Evolutionary conservation across 768 basidiomycete species (phyloP).

Genomic region (Grammothele lineata): DNA sequence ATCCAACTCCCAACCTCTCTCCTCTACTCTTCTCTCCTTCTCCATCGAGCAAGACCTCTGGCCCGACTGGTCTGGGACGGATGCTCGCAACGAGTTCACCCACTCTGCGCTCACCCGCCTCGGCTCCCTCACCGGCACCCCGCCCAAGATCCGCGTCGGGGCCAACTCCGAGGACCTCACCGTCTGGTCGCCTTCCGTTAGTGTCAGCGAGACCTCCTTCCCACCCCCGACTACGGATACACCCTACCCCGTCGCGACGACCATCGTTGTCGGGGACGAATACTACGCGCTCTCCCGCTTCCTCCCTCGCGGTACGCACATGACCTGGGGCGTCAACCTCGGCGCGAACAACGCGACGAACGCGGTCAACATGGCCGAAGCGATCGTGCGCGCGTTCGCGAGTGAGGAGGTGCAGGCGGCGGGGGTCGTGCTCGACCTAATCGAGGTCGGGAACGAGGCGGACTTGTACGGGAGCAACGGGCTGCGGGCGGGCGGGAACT

Average conservation of each 20-base stretch:
- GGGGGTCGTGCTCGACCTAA: slow-evolving; percentile 26
- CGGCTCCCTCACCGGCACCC: slow-evolving; percentile 43
- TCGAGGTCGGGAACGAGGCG: slow-evolving; percentile 33
- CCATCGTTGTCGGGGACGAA: slow-evolving; percentile 50
- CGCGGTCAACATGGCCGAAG: slow-evolving; percentile 28
- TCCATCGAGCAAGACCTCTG: slow-evolving; percentile 71
- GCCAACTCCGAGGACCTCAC: slow-evolving; percentile 58
- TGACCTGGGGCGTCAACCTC: slow-evolving; percentile 69
- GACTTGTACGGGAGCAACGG: slow-evolving; percentile 30
- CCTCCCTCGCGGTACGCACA: slow-evolving; percentile 51
- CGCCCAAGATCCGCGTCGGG: slow-evolving; percentile 53
- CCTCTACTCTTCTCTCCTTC: slow-evolving; percentile 51
- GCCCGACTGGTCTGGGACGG: slow-evolving; percentile 60
- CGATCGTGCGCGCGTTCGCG: slow-evolving; percentile 26
- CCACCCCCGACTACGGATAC: slow-evolving; percentile 42
- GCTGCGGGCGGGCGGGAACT: slow-evolving; percentile 21
- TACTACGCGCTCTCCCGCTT: slow-evolving; percentile 51
- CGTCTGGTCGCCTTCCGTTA: slow-evolving; percentile 42
- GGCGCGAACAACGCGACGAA: slow-evolving; percentile 34
- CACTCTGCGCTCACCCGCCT: slow-evolving; percentile 57
- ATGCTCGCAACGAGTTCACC: slow-evolving; percentile 51
- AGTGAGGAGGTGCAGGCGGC: slow-evolving; percentile 17
- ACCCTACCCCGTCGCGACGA: slow-evolving; percentile 65
- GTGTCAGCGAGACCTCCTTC: slow-evolving; percentile 43
- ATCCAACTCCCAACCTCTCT: slow-evolving; percentile 31